Percentiles rank a stretch among this genome's conserved stretches.
Evolutionary conservation across 2,329 filamentous ascomycete genomes (phyloP).

Genomic region (Pseudogymnoascus sp.): DNA sequence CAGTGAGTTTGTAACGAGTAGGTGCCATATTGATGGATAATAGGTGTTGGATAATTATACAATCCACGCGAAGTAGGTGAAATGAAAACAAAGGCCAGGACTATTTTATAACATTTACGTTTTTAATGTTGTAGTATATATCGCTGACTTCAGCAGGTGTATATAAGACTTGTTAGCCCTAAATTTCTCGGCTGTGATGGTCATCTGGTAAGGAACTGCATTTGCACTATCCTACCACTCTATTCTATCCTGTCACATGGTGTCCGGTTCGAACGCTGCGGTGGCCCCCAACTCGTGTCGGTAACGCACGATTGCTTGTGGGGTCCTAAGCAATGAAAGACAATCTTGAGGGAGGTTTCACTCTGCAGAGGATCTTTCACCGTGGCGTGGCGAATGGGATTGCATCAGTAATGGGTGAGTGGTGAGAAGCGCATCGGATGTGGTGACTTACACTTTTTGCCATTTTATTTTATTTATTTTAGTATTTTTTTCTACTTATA

Average conservation of each 20-base stretch:
- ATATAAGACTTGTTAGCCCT: conserved; percentile 20
- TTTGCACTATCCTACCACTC: conserved; percentile 47
- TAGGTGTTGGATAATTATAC: background rate
- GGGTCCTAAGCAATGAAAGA: conserved; percentile 61
- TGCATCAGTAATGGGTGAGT: conserved; percentile 45
- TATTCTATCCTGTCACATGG: conserved; percentile 32
- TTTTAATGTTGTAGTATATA: background rate
- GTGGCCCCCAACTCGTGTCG: conserved; percentile 58
- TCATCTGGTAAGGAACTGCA: conserved; percentile 46
- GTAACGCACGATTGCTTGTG: conserved; percentile 57
- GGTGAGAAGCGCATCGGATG: conserved; percentile 9
- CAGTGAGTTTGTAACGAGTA: background rate
- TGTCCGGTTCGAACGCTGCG: conserved; percentile 63
- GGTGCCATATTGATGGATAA: too few relatives aligned
- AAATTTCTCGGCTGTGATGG: conserved; percentile 50
- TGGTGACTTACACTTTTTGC: conserved; percentile 11
- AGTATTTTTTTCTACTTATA: background rate
- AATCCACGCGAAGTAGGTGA: background rate
- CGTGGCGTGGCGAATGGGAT: conserved; percentile 62
- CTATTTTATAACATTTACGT: background rate
- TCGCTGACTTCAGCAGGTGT: background rate
- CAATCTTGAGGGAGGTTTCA: conserved; percentile 63
- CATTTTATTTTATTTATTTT: background rate
- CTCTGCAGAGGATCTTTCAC: conserved; percentile 65
- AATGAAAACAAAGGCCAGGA: background rate